Evolutionary conservation across 768 basidiomycete species (phyloP), one percentile per base, ranked within the genome.

Genomic region (Lactarius quietus): DNA sequence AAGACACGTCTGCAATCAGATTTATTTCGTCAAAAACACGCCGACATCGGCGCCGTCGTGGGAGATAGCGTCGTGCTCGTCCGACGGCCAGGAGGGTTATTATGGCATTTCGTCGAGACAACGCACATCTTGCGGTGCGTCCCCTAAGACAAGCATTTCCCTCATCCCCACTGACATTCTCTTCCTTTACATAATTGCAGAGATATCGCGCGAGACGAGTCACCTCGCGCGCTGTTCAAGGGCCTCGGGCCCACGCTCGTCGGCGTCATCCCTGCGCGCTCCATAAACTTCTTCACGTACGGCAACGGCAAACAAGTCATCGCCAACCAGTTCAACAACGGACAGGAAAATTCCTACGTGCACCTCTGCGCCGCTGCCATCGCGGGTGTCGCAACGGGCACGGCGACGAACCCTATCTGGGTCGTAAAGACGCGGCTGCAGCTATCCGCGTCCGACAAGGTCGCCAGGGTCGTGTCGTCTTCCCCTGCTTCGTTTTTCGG

Each of bases 401-500:
- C 93, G 0, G 93, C 86, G 14, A 98, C 97, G 26, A 99, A 99
- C 75, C 97, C 97, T 0, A 96, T 99, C 29, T 99, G 97, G 97
- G 97, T 99, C 55, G 93, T 99, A 66, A 99, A 98, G 76, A 99
- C 97, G 52, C 88, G 96, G 8, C 72, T 99, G 61, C 97, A 99
- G 73, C 85, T 99, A 18, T 78, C 77, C 3, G 76, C 80, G n/a
- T 57, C 69, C 26, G 29, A 64, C 35, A 56, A 52, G 23, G 14
- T 60, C 57, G 28, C 57, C 6, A 18, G 39, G 23, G 17, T 52
- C 6, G 6, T 36, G 52, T 12, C 56, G n/a, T 17, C 48, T 62
- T 65, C 70, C 64, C 51, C 74, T 31, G 56, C 35, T 41, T 74
- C 76, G 15, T 73, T 78, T 4, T 68, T 84, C 1, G 84, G 85